Base-by-base conservation (phyloP, 305 asterid species). In the Nicotiana rustica region DNA sequence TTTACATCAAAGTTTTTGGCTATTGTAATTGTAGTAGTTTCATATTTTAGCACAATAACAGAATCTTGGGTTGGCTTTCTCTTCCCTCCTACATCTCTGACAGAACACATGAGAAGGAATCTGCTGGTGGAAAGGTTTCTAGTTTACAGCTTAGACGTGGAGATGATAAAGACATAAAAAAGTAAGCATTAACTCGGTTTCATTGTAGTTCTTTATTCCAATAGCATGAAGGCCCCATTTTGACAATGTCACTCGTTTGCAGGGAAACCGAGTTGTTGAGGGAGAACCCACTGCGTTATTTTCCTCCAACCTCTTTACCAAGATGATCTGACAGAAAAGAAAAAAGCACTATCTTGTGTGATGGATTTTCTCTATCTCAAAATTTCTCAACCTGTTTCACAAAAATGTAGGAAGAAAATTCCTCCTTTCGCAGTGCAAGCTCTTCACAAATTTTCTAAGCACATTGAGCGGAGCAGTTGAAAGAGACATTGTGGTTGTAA, bases 221-320 rank as follows among this genome's bases (percentile, higher is more conserved):
- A 76, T 25, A 65, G 29, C 41, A 57, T n/a, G 15, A 79, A 62
- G 15, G 80, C 65, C 10, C 77, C 79, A 61, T 33, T 4, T 78
- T 29, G 49, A 73, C 41, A 15, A 4, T 59, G 71, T 38, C 84
- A 82, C 21, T 44, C 67, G 10, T 56, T 79, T 83, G 49, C 93
- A 95, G 99, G 87, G 99, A 95, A 86, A 92, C 95, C 0, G 97
- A 94, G 88, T 84, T 95, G 49, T 81, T 95, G 88, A 90, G 93
- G 91, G 97, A 92, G 89, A 92, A 94, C 81, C 99, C 99, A 17
- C 60, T 95, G 91, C 97, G 97, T 88, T 84, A 95, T 85, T 95
- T 95, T 80, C 98, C 97, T 55, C 80, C 83, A 14, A 89, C 88
- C 85, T 88, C 94, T 65, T 83, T 94, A 85, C 98, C 98, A 66